Evolutionary conservation across 1,139 yeast genomes (phyloP).

Genomic region (Arxiozyma heterogenica): DNA sequence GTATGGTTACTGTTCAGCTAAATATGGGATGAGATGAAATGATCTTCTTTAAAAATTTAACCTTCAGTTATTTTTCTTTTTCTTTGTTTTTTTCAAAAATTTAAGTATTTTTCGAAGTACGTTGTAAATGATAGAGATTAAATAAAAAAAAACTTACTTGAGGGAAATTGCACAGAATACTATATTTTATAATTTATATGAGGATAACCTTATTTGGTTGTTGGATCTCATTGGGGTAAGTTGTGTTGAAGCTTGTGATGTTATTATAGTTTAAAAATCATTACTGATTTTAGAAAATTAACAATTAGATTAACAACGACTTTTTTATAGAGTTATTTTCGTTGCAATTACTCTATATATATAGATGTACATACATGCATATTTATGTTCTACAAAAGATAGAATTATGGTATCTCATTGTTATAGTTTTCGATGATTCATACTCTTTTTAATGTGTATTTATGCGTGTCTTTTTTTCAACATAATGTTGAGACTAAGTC

Average conservation of each 20-base stretch:
- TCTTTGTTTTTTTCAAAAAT: too few species aligned
- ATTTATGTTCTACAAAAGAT: not conserved
- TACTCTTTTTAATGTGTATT: not conserved
- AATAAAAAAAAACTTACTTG: conserved; percentile 1
- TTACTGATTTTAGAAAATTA: too few species aligned
- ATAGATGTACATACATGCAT: not conserved
- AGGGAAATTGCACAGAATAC: not conserved
- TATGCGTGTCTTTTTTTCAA: conserved; percentile 6
- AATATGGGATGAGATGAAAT: conserved; percentile 17
- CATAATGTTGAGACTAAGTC: conserved; percentile 74
- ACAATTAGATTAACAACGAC: not conserved
- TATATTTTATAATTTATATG: too few species aligned
- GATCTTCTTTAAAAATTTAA: conserved; percentile 7
- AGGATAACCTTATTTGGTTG: too few species aligned
- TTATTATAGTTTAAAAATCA: not conserved
- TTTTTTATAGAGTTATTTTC: too few species aligned
- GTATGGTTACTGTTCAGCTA: not conserved
- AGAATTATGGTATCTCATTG: too few species aligned
- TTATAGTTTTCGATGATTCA: too few species aligned
- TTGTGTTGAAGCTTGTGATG: not conserved
- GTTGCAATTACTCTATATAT: not conserved
- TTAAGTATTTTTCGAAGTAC: not conserved
- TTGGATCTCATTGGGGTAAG: not conserved
- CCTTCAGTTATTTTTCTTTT: not conserved
- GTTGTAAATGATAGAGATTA: not conserved